Evolutionary conservation across 169 alveolate genomes (phyloP), one percentile per base, ranked within the genome.

Genomic region (Plasmodium malariae): DNA sequence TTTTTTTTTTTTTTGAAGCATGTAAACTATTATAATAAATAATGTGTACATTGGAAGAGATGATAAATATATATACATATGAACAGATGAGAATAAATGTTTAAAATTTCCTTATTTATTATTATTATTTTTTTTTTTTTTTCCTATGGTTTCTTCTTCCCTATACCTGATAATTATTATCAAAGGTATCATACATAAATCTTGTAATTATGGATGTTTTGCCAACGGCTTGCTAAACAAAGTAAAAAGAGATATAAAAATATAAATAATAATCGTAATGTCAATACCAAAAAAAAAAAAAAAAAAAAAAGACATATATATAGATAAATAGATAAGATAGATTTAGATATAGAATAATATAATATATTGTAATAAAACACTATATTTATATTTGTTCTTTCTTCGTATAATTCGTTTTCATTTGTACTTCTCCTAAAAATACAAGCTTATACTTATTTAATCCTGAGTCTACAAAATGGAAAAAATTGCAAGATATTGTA

Each of bases 171-270:
- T 98, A 96, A 93, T 96, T 97, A 71, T 96, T 98, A 68, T 98
- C 99, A 72, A 97, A 98, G 62, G 99, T 97, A 88, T 98, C 99
- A 87, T 98, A 98, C 97, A 98, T 98, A 93, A 98, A 98, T 32
- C 99, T 95, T 40, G 99, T 98, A 70, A 98, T 98, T 78, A 98
- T 98, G 51, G 99, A 97, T 2, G 99, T 98, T 94, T 98, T 98
- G 11, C 99, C 99, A 6, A 98, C 99, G n/a, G 99, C 97, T 90
- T 97, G 97, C 95, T 97, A 91, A 71, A 93, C 92, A 6, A 63
- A 78, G 65, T 89, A 83, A 60, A 24, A 51, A 43, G 1, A 45
- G 40, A 26, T 1, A 85, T 19, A 62, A 32, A 21, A 26, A 28
- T 86, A 49, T 11, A 69, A 63, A 40, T 57, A 32, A 24, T 34